Percentiles rank a stretch among this genome's conserved stretches.
These are phyloP conservation scores for Penicillium subrubescens DNA, from an alignment of 495 filamentous ascomycete species.

Conservation along the genomic window DNA sequence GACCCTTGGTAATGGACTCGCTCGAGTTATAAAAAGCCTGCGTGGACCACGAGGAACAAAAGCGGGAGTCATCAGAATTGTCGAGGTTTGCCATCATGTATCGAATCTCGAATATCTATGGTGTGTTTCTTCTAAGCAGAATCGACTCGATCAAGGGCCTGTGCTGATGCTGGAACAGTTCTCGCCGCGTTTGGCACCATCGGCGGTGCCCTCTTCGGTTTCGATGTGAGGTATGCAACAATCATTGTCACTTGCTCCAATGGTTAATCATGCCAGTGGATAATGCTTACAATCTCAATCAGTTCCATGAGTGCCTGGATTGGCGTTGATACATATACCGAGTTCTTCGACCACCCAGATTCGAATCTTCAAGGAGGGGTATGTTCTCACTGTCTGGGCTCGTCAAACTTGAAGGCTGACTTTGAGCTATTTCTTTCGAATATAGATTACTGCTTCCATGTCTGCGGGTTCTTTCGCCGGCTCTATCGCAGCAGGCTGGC, in stretches of 20 bases:
- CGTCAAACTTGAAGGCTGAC: background rate
- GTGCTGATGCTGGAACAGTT: constrained; percentile 24
- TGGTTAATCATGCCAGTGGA: too few relatives aligned
- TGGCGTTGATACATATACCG: constrained; percentile 66
- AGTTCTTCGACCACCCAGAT: constrained; percentile 66
- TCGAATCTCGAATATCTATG: constrained; percentile 49
- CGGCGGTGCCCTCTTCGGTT: constrained; percentile 47
- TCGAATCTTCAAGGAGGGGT: constrained; percentile 62
- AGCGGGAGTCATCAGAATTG: background rate
- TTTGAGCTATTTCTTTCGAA: constrained; percentile 18
- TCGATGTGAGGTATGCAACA: constrained; percentile 42
- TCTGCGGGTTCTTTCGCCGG: constrained; percentile 69
- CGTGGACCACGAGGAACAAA: background rate
- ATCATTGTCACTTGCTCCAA: background rate
- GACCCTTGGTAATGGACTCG: background rate
- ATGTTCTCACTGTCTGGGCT: constrained; percentile 11
- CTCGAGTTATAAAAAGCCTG: constrained; percentile 9
- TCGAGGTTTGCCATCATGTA: constrained; percentile 35
- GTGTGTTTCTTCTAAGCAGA: constrained; percentile 21
- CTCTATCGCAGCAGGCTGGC: constrained; percentile 61
- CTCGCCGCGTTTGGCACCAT: constrained; percentile 56
- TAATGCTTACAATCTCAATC: background rate
- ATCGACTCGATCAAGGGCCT: background rate
- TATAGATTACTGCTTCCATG: constrained; percentile 56
- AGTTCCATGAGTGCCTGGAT: constrained; percentile 73